These are phyloP conservation scores for Arachis hypogaea DNA, from an alignment of 306 rosid genomes.

Conservation along the genomic window DNA sequence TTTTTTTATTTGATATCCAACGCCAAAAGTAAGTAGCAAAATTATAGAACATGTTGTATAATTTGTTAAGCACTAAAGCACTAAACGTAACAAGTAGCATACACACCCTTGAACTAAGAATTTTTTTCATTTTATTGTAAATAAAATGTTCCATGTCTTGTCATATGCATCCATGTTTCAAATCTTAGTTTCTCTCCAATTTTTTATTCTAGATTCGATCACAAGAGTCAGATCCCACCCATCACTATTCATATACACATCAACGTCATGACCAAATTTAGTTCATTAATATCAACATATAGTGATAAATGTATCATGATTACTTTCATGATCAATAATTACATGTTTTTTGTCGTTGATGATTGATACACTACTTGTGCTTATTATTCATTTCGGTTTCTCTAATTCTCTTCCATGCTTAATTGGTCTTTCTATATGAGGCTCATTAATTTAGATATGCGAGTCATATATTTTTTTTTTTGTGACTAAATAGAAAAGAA, in stretches of 20 bases:
- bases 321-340: conserved; percentile 2
- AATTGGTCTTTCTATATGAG: background rate
- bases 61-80: background rate
- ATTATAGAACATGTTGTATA: conserved; percentile 17
- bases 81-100: background rate
- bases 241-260: conserved; percentile 22
- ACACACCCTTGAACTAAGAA: background rate
- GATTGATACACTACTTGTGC: conserved; percentile 31
- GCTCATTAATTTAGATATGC: too few relatives aligned
- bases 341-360: conserved; percentile 35
- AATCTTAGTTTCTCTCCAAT: background rate
- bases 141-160: conserved; percentile 9
- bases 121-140: background rate
- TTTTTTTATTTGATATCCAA: too few relatives aligned
- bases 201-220: conserved; percentile 16
- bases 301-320: conserved; percentile 14
- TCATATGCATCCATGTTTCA: conserved; percentile 43
- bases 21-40: background rate
- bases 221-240: conserved; percentile 67
- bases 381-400: conserved; percentile 19
- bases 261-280: conserved; percentile 48
- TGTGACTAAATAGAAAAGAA: too few relatives aligned
- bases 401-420: background rate
- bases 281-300: background rate
- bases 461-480: too few relatives aligned